Evolutionary conservation across 2,329 filamentous ascomycete species (phyloP), one percentile per base, ranked within the genome.

Genomic region (Penicillium sp.): DNA sequence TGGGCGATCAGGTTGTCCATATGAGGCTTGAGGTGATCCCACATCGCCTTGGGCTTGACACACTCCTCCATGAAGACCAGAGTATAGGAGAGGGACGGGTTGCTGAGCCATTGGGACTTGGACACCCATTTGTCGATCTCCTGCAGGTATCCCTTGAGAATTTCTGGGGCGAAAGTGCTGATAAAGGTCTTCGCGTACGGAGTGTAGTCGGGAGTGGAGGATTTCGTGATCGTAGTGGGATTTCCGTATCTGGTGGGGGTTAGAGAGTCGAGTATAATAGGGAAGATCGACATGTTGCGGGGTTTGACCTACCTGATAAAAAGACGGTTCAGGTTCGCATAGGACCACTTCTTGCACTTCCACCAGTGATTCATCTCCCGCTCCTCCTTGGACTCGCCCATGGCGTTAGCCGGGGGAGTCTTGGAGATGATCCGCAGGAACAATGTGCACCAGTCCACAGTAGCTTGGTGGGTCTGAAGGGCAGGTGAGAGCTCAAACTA

Each of bases 341-440:
- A 98, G 11, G 91, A 87, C 93, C 93, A 97, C 72, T 98, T 98
- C 83, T 97, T 97, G 54, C 90, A 87, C 76, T 97, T 98, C 91
- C 91, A 98, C 91, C 93, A 98, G 69, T 96, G 89, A 66, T 95
- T 90, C 61, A 85, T 81, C 70, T 97, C 93, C 47, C 93, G 82
- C 64, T 97, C 91, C 48, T 88, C 83, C 42, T 85, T 73, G 50
- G 87, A 87, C 50, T 94, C 89, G 47, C 77, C 69, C 79, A 97
- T 84, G 28, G 90, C 85, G 58, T 78, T 82, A 46, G 86, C 78
- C 4, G 93, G 93, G 28, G 87, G 83, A 18, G 84, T 75, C 71
- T 97, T 97, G 57, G 85, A 84, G 28, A 97, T 87, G 42, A 94
- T 88, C 51, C 86, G 84, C 57, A 98, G 76, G 75, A 98, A 97